phyloP scores from a whole-genome alignment of 495 filamentous ascomycete genomes.

The Lasiosphaeria ovina region DNA sequence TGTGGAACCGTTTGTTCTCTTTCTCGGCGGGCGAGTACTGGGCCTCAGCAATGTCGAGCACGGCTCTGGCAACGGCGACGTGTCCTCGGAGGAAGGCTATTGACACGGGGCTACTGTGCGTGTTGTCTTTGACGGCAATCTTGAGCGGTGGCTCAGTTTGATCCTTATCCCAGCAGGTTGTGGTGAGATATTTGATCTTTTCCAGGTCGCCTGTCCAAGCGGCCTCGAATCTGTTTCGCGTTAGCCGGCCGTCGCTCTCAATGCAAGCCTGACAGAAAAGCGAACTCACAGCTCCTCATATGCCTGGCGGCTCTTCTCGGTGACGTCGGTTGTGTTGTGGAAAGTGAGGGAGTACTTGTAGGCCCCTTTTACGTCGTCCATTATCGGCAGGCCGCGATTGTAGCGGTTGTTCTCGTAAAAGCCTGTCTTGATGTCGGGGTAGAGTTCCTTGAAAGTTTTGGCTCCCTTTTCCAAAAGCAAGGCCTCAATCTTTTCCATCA shows the following conservation, averaged over 20 bases:
- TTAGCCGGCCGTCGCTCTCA: neutral
- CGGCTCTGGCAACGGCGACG: constrained; percentile 54
- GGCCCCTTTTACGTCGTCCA: constrained; percentile 10
- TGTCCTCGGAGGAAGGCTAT: constrained; percentile 65
- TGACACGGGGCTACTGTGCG: constrained; percentile 52
- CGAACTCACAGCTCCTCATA: constrained; percentile 53
- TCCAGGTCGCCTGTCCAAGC: constrained; percentile 65
- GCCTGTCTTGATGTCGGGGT: constrained; percentile 46
- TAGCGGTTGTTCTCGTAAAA: neutral
- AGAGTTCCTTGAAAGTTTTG: constrained; percentile 63
- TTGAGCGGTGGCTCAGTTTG: constrained; percentile 54
- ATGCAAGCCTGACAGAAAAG: neutral
- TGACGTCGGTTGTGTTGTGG: constrained; percentile 44
- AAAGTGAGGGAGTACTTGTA: constrained; percentile 54
- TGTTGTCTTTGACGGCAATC: constrained; percentile 55
- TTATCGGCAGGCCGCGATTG: neutral
- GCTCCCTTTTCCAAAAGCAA: constrained; percentile 54
- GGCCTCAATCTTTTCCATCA: constrained; percentile 53
- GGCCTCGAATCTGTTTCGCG: constrained; percentile 55
- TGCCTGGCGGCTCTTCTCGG: constrained; percentile 46
- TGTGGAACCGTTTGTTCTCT: constrained; percentile 45
- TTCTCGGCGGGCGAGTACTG: constrained; percentile 60
- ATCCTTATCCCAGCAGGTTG: constrained; percentile 46
- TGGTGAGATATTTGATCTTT: constrained; percentile 51
- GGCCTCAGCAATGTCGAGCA: constrained; percentile 62